Conservation (phyloP, 768 basidiomycete genomes). For the Psilocybe cubensis region DNA sequence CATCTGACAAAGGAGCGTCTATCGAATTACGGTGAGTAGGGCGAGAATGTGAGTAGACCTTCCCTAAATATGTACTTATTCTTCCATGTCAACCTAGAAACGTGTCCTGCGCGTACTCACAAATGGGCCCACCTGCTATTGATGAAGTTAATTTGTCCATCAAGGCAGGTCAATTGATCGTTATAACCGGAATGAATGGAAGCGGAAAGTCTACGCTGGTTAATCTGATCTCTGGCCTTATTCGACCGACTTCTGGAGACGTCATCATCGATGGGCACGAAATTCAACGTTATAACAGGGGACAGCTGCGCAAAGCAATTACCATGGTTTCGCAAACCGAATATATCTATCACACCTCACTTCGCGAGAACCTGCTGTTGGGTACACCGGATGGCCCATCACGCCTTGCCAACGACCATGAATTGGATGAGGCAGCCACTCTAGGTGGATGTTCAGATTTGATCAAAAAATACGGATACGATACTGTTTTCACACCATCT, state of each 20-base stretch:
- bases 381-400: constrained; percentile 21
- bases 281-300: constrained; percentile 36
- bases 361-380: constrained; percentile 40
- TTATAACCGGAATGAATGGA: constrained; percentile 60
- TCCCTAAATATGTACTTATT: neutral
- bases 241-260: constrained; percentile 45
- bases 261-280: constrained; percentile 45
- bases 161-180: constrained; percentile 48
- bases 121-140: constrained; percentile 29
- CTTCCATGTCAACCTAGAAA: neutral
- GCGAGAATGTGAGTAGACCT: neutral
- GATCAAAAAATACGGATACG: constrained; percentile 35
- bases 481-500: constrained; percentile 39
- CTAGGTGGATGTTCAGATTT: constrained; percentile 45
- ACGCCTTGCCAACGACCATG: constrained; percentile 13
- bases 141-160: constrained; percentile 45
- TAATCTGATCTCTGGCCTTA: constrained; percentile 51
- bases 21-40: neutral
- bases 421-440: constrained; percentile 32
- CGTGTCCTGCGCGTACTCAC: constrained; percentile 5
- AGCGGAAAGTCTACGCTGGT: constrained; percentile 58
- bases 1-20: neutral
- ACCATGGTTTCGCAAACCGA: constrained; percentile 55
- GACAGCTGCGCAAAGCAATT: constrained; percentile 44
- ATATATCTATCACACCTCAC: constrained; percentile 47